Evolutionary conservation across 2,329 filamentous ascomycete species (phyloP), one percentile per base, ranked within the genome.

Genomic region (Rhynchosporium secalis): DNA sequence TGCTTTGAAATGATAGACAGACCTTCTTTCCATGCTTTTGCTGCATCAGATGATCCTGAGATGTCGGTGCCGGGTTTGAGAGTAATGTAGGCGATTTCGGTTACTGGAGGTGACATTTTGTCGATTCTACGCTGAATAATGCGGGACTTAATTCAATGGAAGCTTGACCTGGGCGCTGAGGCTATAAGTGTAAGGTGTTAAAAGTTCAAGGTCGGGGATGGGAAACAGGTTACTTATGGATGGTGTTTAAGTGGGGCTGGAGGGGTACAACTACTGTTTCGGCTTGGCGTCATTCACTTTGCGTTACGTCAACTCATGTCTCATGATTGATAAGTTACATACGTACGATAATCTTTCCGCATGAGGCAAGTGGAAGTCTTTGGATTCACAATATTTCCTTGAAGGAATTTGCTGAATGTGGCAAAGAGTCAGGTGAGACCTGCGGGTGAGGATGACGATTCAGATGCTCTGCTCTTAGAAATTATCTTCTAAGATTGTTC

Each of bases 51-150:
- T 3, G 48, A 43, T 1, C 60, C 71, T 57, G 71, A 69, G 56
- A 76, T 66, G 46, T 75, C 66, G 15, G 70, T 63, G n/a, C 72
- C 74, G 0, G 76, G 56, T 26, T 72, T 73, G 49, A 80, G 69
- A 0, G 76, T 72, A 4, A 79, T 55, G 55, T 72, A 70, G n/a
- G 72, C 74, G 57, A 80, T 71, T 70, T 80, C 79, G 3, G 76
- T 78, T 31, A 59, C 62, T 26, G 59, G 63, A 5, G 40, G 4
- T 12, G 40, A 4, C 40, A n/a, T 43, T 43, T 12, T 43, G 40
- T 13, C 13, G 40, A 36, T 5, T 20, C 20, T 20, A 20, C 20
- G 20, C 20, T 20, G 20, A 20, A 20, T 20, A 20, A 20, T 20
- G 20, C 20, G 20, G 20, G 20, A 20, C 20, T 20, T 20, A 1